Conservation (phyloP, 2,329 filamentous ascomycete genomes). For the Allantophomopsis cytisporea region DNA sequence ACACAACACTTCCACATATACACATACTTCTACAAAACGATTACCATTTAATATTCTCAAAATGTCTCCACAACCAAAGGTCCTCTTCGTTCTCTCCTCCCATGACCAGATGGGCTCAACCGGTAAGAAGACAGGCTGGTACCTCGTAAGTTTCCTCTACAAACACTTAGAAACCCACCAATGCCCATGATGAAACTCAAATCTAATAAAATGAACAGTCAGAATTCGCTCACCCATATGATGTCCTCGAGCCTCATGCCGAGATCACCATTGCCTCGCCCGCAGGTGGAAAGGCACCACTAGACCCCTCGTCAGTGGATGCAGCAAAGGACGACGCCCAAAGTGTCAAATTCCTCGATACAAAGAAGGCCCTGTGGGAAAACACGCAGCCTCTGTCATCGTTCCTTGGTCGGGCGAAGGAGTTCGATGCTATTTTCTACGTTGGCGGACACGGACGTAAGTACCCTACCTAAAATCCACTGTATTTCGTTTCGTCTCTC, state of each 20-base stretch:
- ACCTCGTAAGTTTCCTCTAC: conserved; percentile 22
- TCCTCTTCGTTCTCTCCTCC: conserved; percentile 38
- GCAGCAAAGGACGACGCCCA: conserved; percentile 24
- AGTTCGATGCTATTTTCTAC: conserved; percentile 43
- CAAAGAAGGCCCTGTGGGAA: conserved; percentile 33
- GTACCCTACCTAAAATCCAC: conserved; percentile 9
- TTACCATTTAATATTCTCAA: not conserved
- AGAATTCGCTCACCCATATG: conserved; percentile 32
- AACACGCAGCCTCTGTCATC: conserved; percentile 34
- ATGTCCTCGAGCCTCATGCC: conserved; percentile 24
- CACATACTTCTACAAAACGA: too few relatives aligned
- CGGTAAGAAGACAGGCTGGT: conserved; percentile 34
- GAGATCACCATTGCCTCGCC: conserved; percentile 30
- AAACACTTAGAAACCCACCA: not conserved
- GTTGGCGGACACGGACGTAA: conserved; percentile 43
- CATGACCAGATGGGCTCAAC: conserved; percentile 13
- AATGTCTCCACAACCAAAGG: conserved; percentile 22
- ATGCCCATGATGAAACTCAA: not conserved
- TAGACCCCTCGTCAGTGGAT: conserved; percentile 29
- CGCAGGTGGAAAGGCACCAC: conserved; percentile 25
- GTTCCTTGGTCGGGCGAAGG: conserved; percentile 29
- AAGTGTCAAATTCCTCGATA: conserved; percentile 26
- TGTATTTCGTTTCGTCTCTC: not conserved
- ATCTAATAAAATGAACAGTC: conserved; percentile 20
- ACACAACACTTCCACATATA: too few relatives aligned